These are phyloP conservation scores for Trichoderma oligosporum DNA, from an alignment of 2,329 filamentous ascomycete genomes.

Conservation along the genomic window DNA sequence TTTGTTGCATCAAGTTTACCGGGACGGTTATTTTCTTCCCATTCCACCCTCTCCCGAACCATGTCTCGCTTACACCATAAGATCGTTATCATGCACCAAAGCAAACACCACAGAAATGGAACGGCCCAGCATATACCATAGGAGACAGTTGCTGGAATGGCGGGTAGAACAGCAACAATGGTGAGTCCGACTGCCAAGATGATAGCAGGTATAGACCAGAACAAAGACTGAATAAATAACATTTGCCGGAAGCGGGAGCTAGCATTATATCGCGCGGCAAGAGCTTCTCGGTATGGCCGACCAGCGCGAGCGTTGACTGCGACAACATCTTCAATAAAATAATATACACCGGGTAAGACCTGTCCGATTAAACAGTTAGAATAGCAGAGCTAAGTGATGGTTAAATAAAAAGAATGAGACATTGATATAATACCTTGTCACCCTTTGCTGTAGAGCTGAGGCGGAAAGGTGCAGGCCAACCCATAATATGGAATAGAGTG, in stretches of 20 bases:
- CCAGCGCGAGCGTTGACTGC: slow-evolving; percentile 61
- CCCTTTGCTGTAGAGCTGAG: slow-evolving; percentile 62
- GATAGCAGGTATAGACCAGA: slow-evolving; percentile 40
- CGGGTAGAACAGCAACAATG: slow-evolving; percentile 34
- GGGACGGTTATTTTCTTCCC: slow-evolving; percentile 27
- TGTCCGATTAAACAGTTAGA: slow-evolving; percentile 15
- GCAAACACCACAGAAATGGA: slow-evolving; percentile 36
- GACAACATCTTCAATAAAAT: slow-evolving; percentile 64
- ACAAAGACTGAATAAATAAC: slow-evolving; percentile 39
- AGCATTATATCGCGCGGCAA: slow-evolving; percentile 40
- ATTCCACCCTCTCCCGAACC: slow-evolving; percentile 37
- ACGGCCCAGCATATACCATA: slow-evolving; percentile 41
- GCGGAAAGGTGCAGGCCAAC: slow-evolving; percentile 53
- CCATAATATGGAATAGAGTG: slow-evolving; percentile 34
- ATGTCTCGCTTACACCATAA: slow-evolving; percentile 38
- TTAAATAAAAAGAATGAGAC: neutral
- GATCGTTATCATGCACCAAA: slow-evolving; percentile 37
- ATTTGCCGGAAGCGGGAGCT: slow-evolving; percentile 41
- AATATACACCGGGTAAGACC: slow-evolving; percentile 59
- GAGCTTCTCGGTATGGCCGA: slow-evolving; percentile 40
- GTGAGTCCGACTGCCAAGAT: slow-evolving; percentile 37
- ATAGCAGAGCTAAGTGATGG: neutral
- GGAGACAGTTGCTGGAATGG: slow-evolving; percentile 34
- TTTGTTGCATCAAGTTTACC: slow-evolving; percentile 4
- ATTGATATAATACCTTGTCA: slow-evolving; percentile 29